Evolutionary conservation across 345 rosid species (phyloP).

Genomic region (Clausena lansium): DNA sequence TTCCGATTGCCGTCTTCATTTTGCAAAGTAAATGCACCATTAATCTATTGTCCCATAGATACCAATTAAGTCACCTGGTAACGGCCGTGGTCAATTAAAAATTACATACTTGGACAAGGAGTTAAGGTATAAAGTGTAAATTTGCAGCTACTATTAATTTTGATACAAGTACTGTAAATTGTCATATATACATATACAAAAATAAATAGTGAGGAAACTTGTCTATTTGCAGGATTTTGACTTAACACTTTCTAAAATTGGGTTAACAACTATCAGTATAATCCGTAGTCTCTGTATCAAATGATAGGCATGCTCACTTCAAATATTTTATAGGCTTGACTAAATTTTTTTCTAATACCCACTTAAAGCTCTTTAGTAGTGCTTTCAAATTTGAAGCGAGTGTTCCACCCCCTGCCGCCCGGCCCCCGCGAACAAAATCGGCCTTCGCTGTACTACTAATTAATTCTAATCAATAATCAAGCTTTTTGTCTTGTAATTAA

Average conservation of each 20-base stretch:
- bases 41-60: conserved; percentile 17
- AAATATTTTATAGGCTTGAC: background rate
- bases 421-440: no score
- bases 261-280: background rate
- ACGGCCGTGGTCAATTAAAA: conserved; percentile 44
- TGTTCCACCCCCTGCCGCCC: no score
- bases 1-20: no score
- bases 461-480: background rate
- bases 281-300: no score
- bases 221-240: background rate
- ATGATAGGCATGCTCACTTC: background rate
- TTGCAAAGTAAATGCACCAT: no score
- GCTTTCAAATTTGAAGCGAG: background rate
- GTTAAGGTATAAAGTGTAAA: conserved; percentile 22
- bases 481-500: background rate
- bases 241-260: background rate
- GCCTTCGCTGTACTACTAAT: background rate
- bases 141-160: background rate
- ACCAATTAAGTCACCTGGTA: conserved; percentile 36
- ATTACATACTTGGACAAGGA: conserved; percentile 45
- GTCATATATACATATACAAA: no score
- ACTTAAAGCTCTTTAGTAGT: background rate
- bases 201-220: no score
- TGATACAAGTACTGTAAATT: no score
- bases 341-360: background rate